Base-by-base conservation (phyloP, 2,329 filamentous ascomycete species). In the Salinomyces thailandicus region DNA sequence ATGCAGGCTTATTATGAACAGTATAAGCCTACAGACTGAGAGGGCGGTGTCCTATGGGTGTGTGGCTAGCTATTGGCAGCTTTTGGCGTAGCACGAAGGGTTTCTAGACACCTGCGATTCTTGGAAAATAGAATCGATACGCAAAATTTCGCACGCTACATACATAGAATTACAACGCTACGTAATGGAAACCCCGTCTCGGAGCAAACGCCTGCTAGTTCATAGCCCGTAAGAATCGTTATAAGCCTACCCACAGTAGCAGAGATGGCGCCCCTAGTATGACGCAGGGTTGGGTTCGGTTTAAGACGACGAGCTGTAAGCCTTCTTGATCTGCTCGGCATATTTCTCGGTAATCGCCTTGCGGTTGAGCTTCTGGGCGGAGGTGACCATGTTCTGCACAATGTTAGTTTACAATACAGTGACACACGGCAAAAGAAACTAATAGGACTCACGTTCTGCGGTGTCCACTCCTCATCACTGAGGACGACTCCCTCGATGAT, bases 401-500 rank as follows among this genome's bases (percentile, higher is more conserved):
- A 30, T n/a, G n/a, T n/a, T n/a, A n/a, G n/a, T n/a, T n/a, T n/a
- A n/a, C n/a, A n/a, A n/a, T n/a, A n/a, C n/a, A n/a, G n/a, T n/a
- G n/a, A n/a, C n/a, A n/a, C n/a, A n/a, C n/a, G n/a, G n/a, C n/a
- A n/a, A n/a, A n/a, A n/a, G n/a, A n/a, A n/a, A n/a, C n/a, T n/a
- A n/a, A 27, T n/a, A n/a, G 12, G 15, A 73, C 82, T 78, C 67
- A 89, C 84, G 56, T 79, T 91, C 41, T 77, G 72, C 36, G 85
- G 82, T 37, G 81, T 89, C 85, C 85, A 93, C 61, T 93, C 85
- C 55, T 89, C 85, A 46, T 89, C 82, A 0, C 79, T 77, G 38
- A 93, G 60, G 17, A 89, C 81, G 14, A 89, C 78, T 34, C 79
- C 83, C 18, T 77, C 72, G 27, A 93, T 70, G 44, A 80, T 77